Base-by-base conservation (phyloP, 2,329 filamentous ascomycete genomes). In the Pyrenophora seminiperda region DNA sequence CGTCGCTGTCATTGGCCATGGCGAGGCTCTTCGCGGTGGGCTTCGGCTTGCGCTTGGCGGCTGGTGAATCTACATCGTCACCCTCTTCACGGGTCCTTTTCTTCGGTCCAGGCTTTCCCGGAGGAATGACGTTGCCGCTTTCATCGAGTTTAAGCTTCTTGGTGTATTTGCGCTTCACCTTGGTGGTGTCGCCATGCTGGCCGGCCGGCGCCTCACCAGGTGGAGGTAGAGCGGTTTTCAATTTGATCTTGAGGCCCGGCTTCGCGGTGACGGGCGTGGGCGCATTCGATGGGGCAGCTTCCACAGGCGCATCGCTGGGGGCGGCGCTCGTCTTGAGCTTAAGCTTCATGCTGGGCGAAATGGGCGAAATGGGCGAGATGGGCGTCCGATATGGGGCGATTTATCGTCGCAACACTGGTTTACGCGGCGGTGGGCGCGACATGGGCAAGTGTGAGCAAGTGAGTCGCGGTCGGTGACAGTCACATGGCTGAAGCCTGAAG, bases 121-220 rank as follows among this genome's bases (percentile, higher is more conserved):
- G 39, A 3, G 53, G 46, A 10, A 67, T 40, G 10, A 61, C 55
- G 33, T 67, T 58, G 30, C 65, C 67, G 48, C 61, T 58, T 19
- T 65, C 65, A 45, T 70, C 71, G 27, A 56, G 45, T 50, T 73
- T 73, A 36, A 65, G 53, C 54, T 77, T 76, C 63, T 73, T 75
- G 31, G 62, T 73, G 61, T 76, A 76, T 41, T 75, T 72, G 48
- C 75, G 73, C 67, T 77, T 77, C 41, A 63, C 65, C 54, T 75
- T 63, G 57, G 65, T 57, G n/a, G 63, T 49, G 74, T 54, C 75
- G 66, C 45, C 63, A 22, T 73, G 67, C 59, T 50, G 61, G 59
- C 46, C 27, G 13, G 57, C 68, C 58, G 58, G 59, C 51, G 63
- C 51, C 34, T 63, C 53, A 13, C 68, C 59, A 6, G 63, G 51